Percentiles rank a stretch among this genome's conserved stretches.
Evolutionary conservation across 257 asterid genomes (phyloP).

Genomic region (Avicennia marina): DNA sequence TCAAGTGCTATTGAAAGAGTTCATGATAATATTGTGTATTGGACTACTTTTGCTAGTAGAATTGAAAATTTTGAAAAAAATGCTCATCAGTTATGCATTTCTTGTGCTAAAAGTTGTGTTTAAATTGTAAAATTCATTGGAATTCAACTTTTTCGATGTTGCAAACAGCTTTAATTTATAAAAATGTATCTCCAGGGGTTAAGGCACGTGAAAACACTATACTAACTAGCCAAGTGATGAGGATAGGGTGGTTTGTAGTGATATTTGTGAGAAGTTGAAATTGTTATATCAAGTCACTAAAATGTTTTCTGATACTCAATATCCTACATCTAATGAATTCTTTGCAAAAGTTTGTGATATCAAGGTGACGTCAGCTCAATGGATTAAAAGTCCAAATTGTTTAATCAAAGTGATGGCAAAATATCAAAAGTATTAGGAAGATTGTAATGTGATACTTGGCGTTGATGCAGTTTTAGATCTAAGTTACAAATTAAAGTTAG

Average conservation of each 20-base stretch:
- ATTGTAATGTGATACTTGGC: not conserved
- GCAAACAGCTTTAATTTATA: not conserved
- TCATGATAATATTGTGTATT: too few relatives aligned
- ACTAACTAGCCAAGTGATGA: not conserved
- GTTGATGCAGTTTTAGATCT: not conserved
- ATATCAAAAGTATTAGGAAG: not conserved
- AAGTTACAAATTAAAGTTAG: not conserved
- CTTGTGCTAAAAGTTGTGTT: too few relatives aligned
- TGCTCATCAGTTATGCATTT: not conserved
- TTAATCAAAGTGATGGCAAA: not conserved
- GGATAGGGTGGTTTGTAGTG: not conserved
- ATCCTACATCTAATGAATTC: slow-evolving; percentile 1
- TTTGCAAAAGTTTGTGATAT: not conserved
- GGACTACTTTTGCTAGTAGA: too few relatives aligned
- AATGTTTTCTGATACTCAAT: not conserved
- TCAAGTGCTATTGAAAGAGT: not conserved
- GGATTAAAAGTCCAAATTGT: too few relatives aligned
- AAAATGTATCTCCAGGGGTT: not conserved
- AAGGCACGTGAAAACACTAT: not conserved
- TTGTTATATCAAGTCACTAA: not conserved
- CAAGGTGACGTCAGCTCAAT: not conserved
- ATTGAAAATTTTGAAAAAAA: not conserved
- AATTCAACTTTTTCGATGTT: not conserved
- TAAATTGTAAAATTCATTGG: not conserved
- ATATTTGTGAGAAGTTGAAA: not conserved